Conservation (phyloP, 106 monocot genomes). For the Acorus calamus region DNA sequence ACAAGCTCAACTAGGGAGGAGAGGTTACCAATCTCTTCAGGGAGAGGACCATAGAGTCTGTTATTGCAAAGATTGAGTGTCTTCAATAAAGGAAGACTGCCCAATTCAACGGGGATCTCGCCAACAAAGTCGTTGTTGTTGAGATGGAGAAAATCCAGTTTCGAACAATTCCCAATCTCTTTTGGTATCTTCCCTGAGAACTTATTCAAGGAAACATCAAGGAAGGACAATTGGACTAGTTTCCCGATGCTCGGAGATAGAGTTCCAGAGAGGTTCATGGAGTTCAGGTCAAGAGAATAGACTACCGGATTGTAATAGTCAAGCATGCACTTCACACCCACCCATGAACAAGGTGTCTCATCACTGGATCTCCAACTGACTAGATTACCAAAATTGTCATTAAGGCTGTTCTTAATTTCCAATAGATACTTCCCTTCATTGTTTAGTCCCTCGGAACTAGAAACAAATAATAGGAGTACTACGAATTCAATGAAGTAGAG, state of each 20-base stretch:
- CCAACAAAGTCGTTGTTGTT: conserved; percentile 71
- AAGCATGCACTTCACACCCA: conserved; percentile 52
- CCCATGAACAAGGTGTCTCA: conserved; percentile 69
- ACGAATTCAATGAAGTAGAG: conserved; percentile 9
- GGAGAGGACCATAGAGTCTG: conserved; percentile 58
- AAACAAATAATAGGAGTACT: conserved; percentile 24
- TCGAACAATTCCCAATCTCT: conserved; percentile 61
- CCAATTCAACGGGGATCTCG: conserved; percentile 52
- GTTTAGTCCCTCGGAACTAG: conserved; percentile 37
- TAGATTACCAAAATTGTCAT: conserved; percentile 42
- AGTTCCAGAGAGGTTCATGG: conserved; percentile 70
- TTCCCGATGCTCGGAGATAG: conserved; percentile 50
- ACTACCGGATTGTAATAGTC: conserved; percentile 22
- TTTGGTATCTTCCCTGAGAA: conserved; percentile 68
- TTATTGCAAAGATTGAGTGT: conserved; percentile 73
- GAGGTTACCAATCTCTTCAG: conserved; percentile 64
- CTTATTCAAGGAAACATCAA: conserved; percentile 70
- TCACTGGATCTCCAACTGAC: conserved; percentile 51
- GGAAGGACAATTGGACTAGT: conserved; percentile 39
- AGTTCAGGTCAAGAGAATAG: conserved; percentile 44
- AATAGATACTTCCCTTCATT: conserved; percentile 58
- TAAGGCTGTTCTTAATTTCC: conserved; percentile 41
- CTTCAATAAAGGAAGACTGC: conserved; percentile 39
- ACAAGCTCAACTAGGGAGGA: conserved; percentile 49
- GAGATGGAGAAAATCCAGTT: conserved; percentile 38